A percentile compares a stretch with the other conserved stretches of the same genome.
phyloP scores from a whole-genome alignment of 2,329 filamentous ascomycete species.

The Aspergillus phoenicis region DNA sequence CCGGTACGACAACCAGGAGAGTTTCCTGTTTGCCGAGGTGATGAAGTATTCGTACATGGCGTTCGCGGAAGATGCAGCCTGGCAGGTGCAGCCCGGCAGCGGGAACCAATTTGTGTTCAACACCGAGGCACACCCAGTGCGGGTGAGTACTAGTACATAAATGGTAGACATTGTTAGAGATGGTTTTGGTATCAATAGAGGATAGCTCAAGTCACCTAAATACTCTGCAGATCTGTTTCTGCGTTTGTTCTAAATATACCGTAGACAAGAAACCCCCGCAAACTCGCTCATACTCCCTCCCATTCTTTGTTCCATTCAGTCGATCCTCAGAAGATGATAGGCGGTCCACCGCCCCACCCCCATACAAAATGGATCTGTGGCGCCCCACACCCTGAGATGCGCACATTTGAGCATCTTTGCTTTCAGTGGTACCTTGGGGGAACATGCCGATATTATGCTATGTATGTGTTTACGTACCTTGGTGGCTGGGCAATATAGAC shows the following conservation, averaged over 20 bases:
- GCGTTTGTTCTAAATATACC: no score
- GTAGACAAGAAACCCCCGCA: neutral
- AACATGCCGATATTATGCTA: neutral
- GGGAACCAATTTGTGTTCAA: constrained; percentile 63
- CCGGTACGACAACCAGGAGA: constrained; percentile 74
- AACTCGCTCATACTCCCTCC: neutral
- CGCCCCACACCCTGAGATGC: constrained; percentile 16
- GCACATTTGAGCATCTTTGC: constrained; percentile 29
- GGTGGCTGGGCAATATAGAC: neutral
- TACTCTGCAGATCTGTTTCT: no score
- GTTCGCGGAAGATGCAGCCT: constrained; percentile 62
- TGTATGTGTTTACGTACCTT: neutral
- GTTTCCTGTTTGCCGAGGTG: constrained; percentile 85
- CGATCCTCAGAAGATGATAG: no score
- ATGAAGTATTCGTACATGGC: constrained; percentile 82
- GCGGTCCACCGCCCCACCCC: neutral
- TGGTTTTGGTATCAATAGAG: neutral
- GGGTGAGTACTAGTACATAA: constrained; percentile 9
- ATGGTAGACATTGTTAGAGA: neutral
- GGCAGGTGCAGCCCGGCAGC: constrained; percentile 56
- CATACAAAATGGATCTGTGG: neutral
- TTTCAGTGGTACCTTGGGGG: constrained; percentile 16
- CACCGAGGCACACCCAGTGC: constrained; percentile 63
- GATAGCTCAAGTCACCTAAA: no score
- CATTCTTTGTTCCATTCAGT: neutral